These are phyloP conservation scores for Diospyros kaki DNA, from an alignment of 148 eudicot species.

Conservation along the genomic window DNA sequence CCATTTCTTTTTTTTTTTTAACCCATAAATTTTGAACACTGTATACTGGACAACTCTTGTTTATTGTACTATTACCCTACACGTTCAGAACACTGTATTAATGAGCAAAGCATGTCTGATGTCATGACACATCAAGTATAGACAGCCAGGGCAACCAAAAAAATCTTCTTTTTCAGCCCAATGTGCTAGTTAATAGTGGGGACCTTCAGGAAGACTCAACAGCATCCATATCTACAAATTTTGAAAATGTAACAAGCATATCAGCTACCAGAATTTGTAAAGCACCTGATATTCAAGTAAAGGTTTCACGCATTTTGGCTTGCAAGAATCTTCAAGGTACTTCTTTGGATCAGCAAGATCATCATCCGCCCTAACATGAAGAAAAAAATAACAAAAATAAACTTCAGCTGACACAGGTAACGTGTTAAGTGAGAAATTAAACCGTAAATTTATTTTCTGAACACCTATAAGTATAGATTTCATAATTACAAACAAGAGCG, in stretches of 20 bases:
- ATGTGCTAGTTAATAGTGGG: not conserved
- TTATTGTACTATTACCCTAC: not conserved
- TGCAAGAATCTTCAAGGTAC: slow-evolving; percentile 39
- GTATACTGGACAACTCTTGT: not conserved
- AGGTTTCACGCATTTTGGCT: slow-evolving; percentile 37
- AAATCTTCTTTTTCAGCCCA: not conserved
- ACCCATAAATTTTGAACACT: not conserved
- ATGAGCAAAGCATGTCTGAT: not conserved
- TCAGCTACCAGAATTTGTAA: not conserved
- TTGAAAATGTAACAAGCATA: not conserved
- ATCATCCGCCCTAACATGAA: slow-evolving; percentile 36
- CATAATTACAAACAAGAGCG: no score
- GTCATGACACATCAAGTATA: not conserved
- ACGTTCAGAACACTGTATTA: not conserved
- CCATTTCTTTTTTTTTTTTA: not conserved
- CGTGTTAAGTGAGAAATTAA: not conserved
- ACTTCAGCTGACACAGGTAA: not conserved
- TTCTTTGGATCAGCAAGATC: slow-evolving; percentile 45
- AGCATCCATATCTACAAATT: not conserved
- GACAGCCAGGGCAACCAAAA: not conserved
- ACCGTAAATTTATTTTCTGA: not conserved
- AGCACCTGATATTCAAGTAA: slow-evolving; percentile 32
- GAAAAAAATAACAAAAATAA: not conserved
- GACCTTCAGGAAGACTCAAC: not conserved
- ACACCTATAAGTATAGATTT: not conserved